phyloP scores from a whole-genome alignment of 163 green algal genomes.

The Scenedesmus sp. region DNA sequence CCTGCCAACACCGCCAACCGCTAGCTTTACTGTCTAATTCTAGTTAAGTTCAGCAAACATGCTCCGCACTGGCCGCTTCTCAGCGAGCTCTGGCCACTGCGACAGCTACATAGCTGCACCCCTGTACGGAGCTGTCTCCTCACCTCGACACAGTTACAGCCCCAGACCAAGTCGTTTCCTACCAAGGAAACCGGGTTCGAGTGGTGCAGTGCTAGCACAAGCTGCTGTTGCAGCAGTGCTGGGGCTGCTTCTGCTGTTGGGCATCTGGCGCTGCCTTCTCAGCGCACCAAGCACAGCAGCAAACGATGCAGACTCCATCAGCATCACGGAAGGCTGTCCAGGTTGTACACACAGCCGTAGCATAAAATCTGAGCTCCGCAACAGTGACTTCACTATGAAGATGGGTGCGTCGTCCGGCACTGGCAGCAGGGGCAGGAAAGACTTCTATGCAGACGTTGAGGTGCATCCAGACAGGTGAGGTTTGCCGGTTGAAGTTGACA shows the following conservation, averaged over 20 bases:
- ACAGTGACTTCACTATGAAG: neutral
- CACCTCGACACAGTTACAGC: neutral
- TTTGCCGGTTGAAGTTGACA: neutral
- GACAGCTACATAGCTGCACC: slow-evolving; percentile 15
- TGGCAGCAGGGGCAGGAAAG: neutral
- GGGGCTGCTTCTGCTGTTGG: neutral
- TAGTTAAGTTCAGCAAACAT: neutral
- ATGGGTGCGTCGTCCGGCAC: neutral
- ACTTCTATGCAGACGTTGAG: slow-evolving; percentile 11
- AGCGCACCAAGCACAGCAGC: neutral
- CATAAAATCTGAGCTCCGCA: neutral
- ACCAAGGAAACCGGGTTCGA: neutral
- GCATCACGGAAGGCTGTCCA: neutral
- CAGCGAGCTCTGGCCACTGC: neutral
- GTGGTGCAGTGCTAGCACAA: neutral
- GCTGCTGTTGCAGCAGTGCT: neutral
- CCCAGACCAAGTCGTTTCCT: neutral
- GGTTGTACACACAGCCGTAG: neutral
- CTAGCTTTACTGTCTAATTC: neutral
- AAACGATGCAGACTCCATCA: neutral
- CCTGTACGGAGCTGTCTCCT: neutral
- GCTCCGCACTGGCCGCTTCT: neutral
- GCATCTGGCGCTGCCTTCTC: neutral
- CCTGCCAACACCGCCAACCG: neutral
- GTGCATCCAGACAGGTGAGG: neutral